Evolutionary conservation across 2,329 filamentous ascomycete genomes (phyloP).

Genomic region (Calonectria pteridis): DNA sequence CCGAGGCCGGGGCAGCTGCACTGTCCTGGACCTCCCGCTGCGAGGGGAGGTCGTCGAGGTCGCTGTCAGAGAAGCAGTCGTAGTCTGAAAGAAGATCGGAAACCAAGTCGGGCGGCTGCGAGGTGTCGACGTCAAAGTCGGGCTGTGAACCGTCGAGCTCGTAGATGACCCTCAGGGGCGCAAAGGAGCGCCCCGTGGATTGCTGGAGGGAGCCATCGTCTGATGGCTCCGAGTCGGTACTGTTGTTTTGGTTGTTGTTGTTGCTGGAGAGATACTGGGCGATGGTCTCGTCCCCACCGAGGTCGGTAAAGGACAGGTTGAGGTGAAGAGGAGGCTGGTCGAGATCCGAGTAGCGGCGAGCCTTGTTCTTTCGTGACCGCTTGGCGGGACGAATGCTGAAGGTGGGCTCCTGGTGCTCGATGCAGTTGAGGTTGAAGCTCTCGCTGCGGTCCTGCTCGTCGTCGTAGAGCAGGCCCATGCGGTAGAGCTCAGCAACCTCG

Average conservation of each 20-base stretch:
- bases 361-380: slow-evolving; percentile 45
- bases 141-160: slow-evolving; percentile 51
- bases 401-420: slow-evolving; percentile 52
- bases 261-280: slow-evolving; percentile 50
- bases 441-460: slow-evolving; percentile 51
- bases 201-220: slow-evolving; percentile 32
- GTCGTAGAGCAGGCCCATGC: slow-evolving; percentile 60
- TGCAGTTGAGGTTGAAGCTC: slow-evolving; percentile 54
- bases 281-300: slow-evolving; percentile 55
- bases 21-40: slow-evolving; percentile 49
- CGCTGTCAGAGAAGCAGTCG: slow-evolving; percentile 53
- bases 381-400: slow-evolving; percentile 55
- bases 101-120: slow-evolving; percentile 52
- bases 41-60: slow-evolving; percentile 48
- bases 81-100: slow-evolving; percentile 52
- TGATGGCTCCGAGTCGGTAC: slow-evolving; percentile 26
- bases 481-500: slow-evolving; percentile 57
- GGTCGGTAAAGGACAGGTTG: slow-evolving; percentile 58
- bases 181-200: slow-evolving; percentile 37
- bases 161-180: slow-evolving; percentile 56
- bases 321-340: slow-evolving; percentile 50
- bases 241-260: not conserved
- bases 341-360: slow-evolving; percentile 36
- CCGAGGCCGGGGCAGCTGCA: slow-evolving; percentile 45
- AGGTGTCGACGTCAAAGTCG: slow-evolving; percentile 51